Percentiles rank a stretch among this genome's conserved stretches.
Conservation (phyloP, 2,329 filamentous ascomycete genomes). For the Xylariaceae sp. region DNA sequence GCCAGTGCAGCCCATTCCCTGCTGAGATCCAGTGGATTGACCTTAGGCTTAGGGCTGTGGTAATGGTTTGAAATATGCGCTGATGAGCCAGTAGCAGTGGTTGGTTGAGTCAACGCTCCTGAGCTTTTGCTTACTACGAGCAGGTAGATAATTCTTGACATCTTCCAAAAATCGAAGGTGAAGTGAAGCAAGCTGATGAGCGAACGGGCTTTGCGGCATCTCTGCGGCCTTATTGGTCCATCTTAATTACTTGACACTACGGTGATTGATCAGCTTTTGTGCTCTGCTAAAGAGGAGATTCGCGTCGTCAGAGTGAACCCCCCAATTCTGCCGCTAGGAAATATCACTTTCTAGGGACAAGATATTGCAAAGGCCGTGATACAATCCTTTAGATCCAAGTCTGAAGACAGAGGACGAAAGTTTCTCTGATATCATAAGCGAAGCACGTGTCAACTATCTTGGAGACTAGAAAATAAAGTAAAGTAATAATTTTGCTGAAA, state of each 20-base stretch:
- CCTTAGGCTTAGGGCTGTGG: neutral
- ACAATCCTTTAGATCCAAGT: no score
- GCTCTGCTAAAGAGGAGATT: no score
- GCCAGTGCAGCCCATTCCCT: neutral
- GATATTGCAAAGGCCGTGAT: no score
- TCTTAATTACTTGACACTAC: conserved; percentile 15
- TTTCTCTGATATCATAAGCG: no score
- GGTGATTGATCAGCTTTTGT: no score
- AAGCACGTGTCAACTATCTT: no score
- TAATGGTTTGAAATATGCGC: neutral
- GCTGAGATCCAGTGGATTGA: neutral
- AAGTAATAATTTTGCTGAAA: no score
- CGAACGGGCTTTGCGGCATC: conserved; percentile 16
- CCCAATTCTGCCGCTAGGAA: no score
- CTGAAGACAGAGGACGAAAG: no score
- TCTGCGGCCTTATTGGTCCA: neutral
- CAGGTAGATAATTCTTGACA: conserved; percentile 10
- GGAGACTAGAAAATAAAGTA: no score
- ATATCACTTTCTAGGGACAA: no score
- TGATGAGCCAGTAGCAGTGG: conserved; percentile 19
- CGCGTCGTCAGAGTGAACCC: no score
- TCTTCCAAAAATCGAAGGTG: conserved; percentile 26
- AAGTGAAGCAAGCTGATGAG: neutral
- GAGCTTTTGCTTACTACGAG: conserved; percentile 11
- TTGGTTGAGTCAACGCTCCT: conserved; percentile 15